A percentile compares a stretch with the other conserved stretches of the same genome.
These are phyloP conservation scores for Orobanche coerulescens DNA, from an alignment of 257 asterid species.

Conservation along the genomic window DNA sequence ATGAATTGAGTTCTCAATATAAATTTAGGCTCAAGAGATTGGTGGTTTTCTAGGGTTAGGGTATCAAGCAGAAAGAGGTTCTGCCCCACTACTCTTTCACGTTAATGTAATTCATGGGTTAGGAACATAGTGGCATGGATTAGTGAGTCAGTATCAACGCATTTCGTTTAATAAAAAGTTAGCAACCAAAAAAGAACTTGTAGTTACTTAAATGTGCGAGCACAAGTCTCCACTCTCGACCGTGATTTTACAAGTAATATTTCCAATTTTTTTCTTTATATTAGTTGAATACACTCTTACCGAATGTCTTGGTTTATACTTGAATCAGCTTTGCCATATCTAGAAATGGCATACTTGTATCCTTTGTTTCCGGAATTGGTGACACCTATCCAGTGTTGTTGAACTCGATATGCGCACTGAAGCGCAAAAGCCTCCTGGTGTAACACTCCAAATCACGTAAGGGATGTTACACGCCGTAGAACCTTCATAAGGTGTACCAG, in stretches of 20 bases:
- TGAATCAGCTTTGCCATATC: not conserved
- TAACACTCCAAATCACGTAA: no score
- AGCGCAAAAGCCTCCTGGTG: no score
- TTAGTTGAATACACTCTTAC: not conserved
- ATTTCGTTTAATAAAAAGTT: not conserved
- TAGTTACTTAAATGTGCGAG: not conserved
- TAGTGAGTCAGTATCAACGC: not conserved
- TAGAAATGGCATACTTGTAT: not conserved
- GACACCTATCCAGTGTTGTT: no score
- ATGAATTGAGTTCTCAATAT: constrained; percentile 4
- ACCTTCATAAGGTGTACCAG: no score
- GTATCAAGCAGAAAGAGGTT: not conserved
- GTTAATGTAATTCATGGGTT: not conserved
- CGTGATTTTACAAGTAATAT: not conserved
- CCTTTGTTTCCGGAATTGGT: not conserved
- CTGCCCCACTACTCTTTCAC: not conserved
- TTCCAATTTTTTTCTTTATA: not conserved
- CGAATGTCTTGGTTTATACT: not conserved
- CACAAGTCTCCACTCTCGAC: not conserved
- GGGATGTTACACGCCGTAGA: no score
- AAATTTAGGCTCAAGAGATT: constrained; percentile 9
- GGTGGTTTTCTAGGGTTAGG: constrained; percentile 13
- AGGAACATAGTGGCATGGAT: constrained; percentile 10
- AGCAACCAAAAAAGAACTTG: not conserved
- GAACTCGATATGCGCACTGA: no score